phyloP scores from a whole-genome alignment of 2,329 filamentous ascomycete species.

The Cordyceps militaris region DNA sequence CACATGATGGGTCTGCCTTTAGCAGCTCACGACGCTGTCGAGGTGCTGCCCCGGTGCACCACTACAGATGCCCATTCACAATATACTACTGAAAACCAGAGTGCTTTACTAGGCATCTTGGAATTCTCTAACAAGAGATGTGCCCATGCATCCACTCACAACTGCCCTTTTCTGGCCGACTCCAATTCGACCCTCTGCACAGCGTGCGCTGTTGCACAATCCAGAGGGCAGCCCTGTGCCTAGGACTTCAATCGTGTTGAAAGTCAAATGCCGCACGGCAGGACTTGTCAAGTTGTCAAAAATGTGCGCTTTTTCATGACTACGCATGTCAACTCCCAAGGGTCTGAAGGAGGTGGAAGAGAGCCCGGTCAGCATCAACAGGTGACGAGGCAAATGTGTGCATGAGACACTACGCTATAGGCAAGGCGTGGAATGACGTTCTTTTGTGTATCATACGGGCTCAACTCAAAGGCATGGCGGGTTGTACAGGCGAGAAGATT shows the following conservation, averaged over 20 bases:
- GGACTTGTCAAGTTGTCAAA: not conserved
- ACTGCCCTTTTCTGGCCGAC: conserved; percentile 23
- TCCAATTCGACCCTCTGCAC: conserved; percentile 22
- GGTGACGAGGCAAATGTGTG: not conserved
- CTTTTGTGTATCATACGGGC: not conserved
- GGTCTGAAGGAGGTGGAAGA: not conserved
- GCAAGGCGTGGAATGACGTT: not conserved
- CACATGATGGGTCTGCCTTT: not conserved
- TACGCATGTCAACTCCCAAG: not conserved
- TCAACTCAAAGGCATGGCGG: not conserved
- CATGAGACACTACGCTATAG: not conserved
- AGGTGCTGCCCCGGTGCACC: not conserved
- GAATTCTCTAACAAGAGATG: conserved; percentile 23
- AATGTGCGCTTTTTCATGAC: not conserved
- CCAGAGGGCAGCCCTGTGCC: conserved; percentile 22
- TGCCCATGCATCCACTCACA: conserved; percentile 21
- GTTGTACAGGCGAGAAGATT: not conserved
- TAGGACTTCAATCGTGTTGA: not conserved
- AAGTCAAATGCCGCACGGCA: not conserved
- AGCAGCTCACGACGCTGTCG: not conserved
- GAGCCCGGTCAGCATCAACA: not conserved
- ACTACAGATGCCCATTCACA: not conserved
- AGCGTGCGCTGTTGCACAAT: conserved; percentile 19
- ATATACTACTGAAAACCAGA: not conserved
- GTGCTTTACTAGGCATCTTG: not conserved